Evolutionary conservation across 2,329 filamentous ascomycete genomes (phyloP).

Genomic region (Lasiodiplodia citricola): DNA sequence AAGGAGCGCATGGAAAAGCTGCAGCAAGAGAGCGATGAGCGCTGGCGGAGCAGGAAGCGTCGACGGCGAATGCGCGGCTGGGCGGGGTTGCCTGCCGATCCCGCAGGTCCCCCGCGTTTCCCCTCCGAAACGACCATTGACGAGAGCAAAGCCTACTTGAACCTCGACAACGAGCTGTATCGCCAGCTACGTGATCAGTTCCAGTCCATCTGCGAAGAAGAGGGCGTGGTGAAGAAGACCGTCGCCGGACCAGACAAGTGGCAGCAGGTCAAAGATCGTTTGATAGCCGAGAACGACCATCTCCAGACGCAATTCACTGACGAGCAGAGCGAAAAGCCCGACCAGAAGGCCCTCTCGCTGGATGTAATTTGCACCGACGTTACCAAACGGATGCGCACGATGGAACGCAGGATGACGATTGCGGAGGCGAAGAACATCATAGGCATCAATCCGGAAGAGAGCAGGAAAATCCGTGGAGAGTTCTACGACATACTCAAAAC

Average conservation of each 20-base stretch:
- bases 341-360: slow-evolving; percentile 68
- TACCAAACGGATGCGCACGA: slow-evolving; percentile 75
- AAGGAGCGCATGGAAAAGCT: slow-evolving; percentile 60
- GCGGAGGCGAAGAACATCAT: slow-evolving; percentile 75
- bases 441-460: slow-evolving; percentile 70
- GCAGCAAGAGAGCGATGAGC: slow-evolving; percentile 65
- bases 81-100: slow-evolving; percentile 70
- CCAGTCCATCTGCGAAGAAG: slow-evolving; percentile 70
- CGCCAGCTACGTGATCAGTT: slow-evolving; percentile 69
- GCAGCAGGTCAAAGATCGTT: slow-evolving; percentile 70
- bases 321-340: slow-evolving; percentile 39
- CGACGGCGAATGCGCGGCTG: slow-evolving; percentile 71
- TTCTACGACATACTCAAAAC: slow-evolving; percentile 70
- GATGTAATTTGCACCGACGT: slow-evolving; percentile 83
- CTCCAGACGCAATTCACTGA: slow-evolving; percentile 67
- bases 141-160: slow-evolving; percentile 74
- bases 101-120: slow-evolving; percentile 72
- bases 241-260: slow-evolving; percentile 73
- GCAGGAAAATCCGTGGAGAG: slow-evolving; percentile 67
- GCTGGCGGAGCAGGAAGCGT: slow-evolving; percentile 68
- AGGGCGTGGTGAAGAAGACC: slow-evolving; percentile 76
- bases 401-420: slow-evolving; percentile 71
- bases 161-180: slow-evolving; percentile 68
- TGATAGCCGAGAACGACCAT: slow-evolving; percentile 69
- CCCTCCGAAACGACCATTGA: slow-evolving; percentile 83